Evolutionary conservation across 1,284 basidiomycete species (phyloP).

Genomic region (Austropuccinia psidii): DNA sequence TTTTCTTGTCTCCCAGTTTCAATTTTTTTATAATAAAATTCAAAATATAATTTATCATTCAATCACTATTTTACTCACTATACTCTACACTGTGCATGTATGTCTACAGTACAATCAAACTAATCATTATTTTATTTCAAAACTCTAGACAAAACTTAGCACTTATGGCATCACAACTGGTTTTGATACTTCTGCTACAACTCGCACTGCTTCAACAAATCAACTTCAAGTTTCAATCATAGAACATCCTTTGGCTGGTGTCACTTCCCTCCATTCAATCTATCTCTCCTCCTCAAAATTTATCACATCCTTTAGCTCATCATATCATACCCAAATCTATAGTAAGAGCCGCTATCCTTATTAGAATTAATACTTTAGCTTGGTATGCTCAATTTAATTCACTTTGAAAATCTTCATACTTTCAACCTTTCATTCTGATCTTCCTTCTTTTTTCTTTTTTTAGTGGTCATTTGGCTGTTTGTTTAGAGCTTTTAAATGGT

Average conservation of each 20-base stretch:
- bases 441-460: not conserved
- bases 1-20: too few relatives aligned
- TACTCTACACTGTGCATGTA: too few relatives aligned
- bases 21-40: too few relatives aligned
- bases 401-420: too few relatives aligned
- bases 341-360: conserved; percentile 78
- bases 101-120: too few relatives aligned
- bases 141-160: conserved; percentile 42
- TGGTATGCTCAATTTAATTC: conserved; percentile 47
- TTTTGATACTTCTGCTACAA: conserved; percentile 54
- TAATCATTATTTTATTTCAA: too few relatives aligned
- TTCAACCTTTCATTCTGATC: too few relatives aligned
- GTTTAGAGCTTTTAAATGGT: conserved; percentile 69
- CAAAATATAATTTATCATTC: too few relatives aligned
- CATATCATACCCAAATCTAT: conserved; percentile 74
- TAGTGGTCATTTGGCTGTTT: conserved; percentile 71
- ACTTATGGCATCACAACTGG: conserved; percentile 34
- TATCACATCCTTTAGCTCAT: conserved; percentile 49
- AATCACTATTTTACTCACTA: too few relatives aligned
- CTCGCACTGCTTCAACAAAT: conserved; percentile 61
- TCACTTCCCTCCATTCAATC: conserved; percentile 53
- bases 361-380: conserved; percentile 76
- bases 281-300: not conserved
- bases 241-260: conserved; percentile 68
- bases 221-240: conserved; percentile 66